Base-by-base conservation (phyloP, 768 basidiomycete genomes). In the Suillus subaureus region DNA sequence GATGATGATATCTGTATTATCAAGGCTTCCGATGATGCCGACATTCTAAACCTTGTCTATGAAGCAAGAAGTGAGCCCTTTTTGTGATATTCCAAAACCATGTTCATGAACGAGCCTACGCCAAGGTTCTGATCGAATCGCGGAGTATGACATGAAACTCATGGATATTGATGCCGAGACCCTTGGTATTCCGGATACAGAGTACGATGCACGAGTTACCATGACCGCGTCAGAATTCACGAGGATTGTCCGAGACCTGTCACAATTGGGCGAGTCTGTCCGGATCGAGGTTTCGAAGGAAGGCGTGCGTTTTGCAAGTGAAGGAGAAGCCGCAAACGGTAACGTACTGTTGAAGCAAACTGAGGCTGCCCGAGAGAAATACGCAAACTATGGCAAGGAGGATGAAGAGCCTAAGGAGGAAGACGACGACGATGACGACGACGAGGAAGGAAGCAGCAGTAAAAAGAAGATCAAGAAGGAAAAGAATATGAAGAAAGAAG, bases 121-220 rank as follows among this genome's bases (percentile, higher is more conserved):
- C 43, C 6, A 70, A 97, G 96, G 89, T 78, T 86, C 90, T 5
- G 97, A 97, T 77, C 89, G 97, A 68, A 90, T 99, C 62, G 95
- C 96, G 31, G 94, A 98, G 75, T 99, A 99, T 80, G 96, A 97
- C 71, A 94, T 99, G 91, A 99, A 99, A 78, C 88, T 99, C 62
- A 98, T 99, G 97, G 97, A 99, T 73, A 99, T 99, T 74, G 97
- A 99, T 77, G 83, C 93, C 28, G 97, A 99, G 79, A 89, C 88
- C 54, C 90, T 99, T 61, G 91, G 91, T 57, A 99, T 99, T 73
- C 97, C 97, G 18, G 96, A 98, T 69, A 99, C 97, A 3, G 92
- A 96, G 60, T 99, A 99, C 78, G 97, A 99, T 72, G 94, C 94
- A 4, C 90, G 91, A 64, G 89, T 99, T 57, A 89, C 89, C 23